Percentiles rank a stretch among this genome's conserved stretches.
phyloP scores from a whole-genome alignment of 352 stramenopile genomes.

The Phytophthora citricola region DNA sequence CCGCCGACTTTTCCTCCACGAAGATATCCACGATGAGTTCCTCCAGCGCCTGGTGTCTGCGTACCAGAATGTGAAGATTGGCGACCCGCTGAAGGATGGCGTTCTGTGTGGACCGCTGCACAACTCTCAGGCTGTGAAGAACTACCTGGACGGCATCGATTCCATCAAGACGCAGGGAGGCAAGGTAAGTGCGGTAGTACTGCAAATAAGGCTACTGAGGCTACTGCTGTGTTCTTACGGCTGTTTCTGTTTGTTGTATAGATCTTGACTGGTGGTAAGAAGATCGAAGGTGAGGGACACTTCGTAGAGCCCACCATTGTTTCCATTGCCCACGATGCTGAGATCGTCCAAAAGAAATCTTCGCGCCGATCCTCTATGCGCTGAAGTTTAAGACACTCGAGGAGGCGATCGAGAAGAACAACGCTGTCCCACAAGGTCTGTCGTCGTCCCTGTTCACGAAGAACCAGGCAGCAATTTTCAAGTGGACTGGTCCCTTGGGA shows the following conservation, averaged over 20 bases:
- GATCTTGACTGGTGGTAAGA: conserved; percentile 89
- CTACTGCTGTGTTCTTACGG: conserved; percentile 6
- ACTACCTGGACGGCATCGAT: conserved; percentile 87
- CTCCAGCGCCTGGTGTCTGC: conserved; percentile 80
- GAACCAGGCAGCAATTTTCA: conserved; percentile 92
- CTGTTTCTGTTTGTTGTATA: conserved; percentile 32
- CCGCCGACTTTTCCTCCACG: conserved; percentile 92
- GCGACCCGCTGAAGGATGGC: conserved; percentile 85
- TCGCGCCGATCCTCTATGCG: conserved; percentile 92
- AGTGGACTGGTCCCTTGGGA: conserved; percentile 90
- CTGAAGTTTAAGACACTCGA: conserved; percentile 92
- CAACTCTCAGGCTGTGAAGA: conserved; percentile 82
- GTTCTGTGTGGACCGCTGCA: conserved; percentile 86
- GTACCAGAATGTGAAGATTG: conserved; percentile 91
- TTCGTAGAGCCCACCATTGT: conserved; percentile 94
- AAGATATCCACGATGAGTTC: conserved; percentile 92
- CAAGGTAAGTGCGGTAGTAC: conserved; percentile 49
- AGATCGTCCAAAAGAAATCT: conserved; percentile 92
- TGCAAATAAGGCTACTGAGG: neutral
- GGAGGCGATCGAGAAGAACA: conserved; percentile 93
- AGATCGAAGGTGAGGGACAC: conserved; percentile 78
- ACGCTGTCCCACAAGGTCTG: conserved; percentile 92
- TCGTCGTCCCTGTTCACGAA: conserved; percentile 93
- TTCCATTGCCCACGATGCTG: conserved; percentile 79
- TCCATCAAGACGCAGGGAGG: conserved; percentile 89